Conservation (phyloP, 371 early-diverging fungal genomes). For the Apophysomyces elegans region DNA sequence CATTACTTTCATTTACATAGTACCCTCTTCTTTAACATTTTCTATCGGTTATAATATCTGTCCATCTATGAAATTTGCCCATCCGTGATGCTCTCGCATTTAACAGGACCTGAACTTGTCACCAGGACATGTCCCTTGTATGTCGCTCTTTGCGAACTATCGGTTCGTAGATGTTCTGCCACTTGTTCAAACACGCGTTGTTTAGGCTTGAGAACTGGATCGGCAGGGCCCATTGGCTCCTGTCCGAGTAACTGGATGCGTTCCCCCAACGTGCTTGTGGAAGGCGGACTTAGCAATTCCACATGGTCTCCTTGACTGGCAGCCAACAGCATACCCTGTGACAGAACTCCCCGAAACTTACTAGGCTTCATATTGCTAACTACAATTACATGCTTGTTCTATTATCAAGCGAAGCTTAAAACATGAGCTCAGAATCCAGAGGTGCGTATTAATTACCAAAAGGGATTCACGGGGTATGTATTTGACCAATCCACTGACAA, state of each 20-base stretch:
- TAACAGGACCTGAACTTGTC: slow-evolving; percentile 50
- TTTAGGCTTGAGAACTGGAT: slow-evolving; percentile 58
- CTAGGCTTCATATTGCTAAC: slow-evolving; percentile 66
- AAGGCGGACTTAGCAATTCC: slow-evolving; percentile 50
- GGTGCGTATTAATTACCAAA: slow-evolving; percentile 26
- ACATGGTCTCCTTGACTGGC: slow-evolving; percentile 46
- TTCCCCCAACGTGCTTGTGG: slow-evolving; percentile 49
- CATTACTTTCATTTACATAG: too few relatives aligned
- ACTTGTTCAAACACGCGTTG: slow-evolving; percentile 60
- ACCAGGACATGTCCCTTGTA: slow-evolving; percentile 53
- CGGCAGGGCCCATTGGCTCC: slow-evolving; percentile 23
- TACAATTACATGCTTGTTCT: slow-evolving; percentile 55
- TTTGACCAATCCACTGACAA: slow-evolving; percentile 79
- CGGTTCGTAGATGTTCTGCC: slow-evolving; percentile 38
- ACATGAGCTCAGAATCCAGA: background rate
- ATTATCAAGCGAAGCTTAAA: background rate
- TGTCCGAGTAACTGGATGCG: slow-evolving; percentile 46
- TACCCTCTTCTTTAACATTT: too few relatives aligned
- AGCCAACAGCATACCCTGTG: slow-evolving; percentile 66
- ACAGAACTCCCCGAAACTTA: slow-evolving; percentile 60
- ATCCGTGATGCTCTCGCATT: slow-evolving; percentile 37
- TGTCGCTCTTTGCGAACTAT: slow-evolving; percentile 48
- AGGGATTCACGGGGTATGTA: slow-evolving; percentile 59
- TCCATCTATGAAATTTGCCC: slow-evolving; percentile 45
- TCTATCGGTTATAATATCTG: too few relatives aligned